Evolutionary conservation across 768 basidiomycete genomes (phyloP).

Genomic region (Auricularia sp.): DNA sequence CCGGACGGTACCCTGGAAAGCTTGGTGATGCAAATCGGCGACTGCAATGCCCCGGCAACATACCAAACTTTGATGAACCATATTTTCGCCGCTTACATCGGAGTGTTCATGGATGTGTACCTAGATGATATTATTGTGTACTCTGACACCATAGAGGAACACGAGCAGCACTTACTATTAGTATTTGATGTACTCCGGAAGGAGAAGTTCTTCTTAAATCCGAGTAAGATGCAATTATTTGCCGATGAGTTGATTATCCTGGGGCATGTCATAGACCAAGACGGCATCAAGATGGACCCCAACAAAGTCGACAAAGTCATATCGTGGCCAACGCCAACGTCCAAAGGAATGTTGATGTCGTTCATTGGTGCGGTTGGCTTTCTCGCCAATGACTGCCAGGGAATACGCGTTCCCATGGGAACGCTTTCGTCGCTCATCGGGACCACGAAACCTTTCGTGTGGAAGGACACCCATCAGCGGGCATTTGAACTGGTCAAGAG

Average conservation of each 20-base stretch:
- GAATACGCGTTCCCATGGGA: slow-evolving; percentile 29
- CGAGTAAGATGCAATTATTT: too few species aligned
- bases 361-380: slow-evolving; percentile 25
- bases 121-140: slow-evolving; percentile 13
- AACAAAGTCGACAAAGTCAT: slow-evolving; percentile 20
- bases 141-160: slow-evolving; percentile 26
- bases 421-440: slow-evolving; percentile 17
- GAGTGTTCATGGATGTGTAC: slow-evolving; percentile 14
- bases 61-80: slow-evolving; percentile 11
- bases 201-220: not conserved
- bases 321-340: slow-evolving; percentile 20
- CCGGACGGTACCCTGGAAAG: slow-evolving; percentile 12
- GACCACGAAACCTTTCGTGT: slow-evolving; percentile 16
- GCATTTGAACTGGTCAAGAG: slow-evolving; percentile 29
- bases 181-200: slow-evolving; percentile 9
- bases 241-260: too few species aligned
- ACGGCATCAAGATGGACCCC: too few species aligned
- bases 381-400: slow-evolving; percentile 21
- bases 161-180: slow-evolving; percentile 12
- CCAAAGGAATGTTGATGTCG: slow-evolving; percentile 21
- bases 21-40: slow-evolving; percentile 14
- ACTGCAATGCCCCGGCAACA: slow-evolving; percentile 13
- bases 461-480: slow-evolving; percentile 21
- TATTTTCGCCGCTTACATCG: slow-evolving; percentile 12
- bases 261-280: too few species aligned